Percentiles rank a stretch among this genome's conserved stretches.
Evolutionary conservation across 495 filamentous ascomycete genomes (phyloP).

Genomic region (Penicillium verhagenii): DNA sequence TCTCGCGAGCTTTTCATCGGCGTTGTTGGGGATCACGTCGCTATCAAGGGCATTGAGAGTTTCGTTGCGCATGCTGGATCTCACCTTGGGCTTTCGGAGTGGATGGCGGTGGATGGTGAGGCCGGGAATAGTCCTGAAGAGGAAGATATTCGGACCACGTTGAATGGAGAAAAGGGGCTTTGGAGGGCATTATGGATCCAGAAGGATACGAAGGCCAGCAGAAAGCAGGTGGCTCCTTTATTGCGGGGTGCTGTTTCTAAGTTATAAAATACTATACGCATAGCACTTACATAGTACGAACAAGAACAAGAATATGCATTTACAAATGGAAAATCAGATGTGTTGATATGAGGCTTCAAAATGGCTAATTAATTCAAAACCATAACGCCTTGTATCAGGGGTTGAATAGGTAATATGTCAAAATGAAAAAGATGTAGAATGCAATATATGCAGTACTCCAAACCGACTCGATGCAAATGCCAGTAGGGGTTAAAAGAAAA

Average conservation of each 20-base stretch:
- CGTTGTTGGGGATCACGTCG: slow-evolving; percentile 43
- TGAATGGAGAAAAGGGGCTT: slow-evolving; percentile 18
- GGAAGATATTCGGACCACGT: slow-evolving; percentile 33
- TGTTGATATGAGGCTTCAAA: neutral
- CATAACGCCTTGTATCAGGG: slow-evolving; percentile 10
- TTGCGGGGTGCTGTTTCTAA: slow-evolving; percentile 63
- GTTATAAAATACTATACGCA: too few relatives aligned
- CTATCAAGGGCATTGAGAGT: slow-evolving; percentile 43
- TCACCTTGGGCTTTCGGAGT: slow-evolving; percentile 56
- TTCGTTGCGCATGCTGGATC: slow-evolving; percentile 52
- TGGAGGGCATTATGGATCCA: slow-evolving; percentile 64
- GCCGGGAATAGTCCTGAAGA: slow-evolving; percentile 21
- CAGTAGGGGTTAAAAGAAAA: slow-evolving; percentile 15
- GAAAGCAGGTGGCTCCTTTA: slow-evolving; percentile 88
- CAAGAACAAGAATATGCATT: too few relatives aligned
- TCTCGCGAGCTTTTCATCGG: slow-evolving; percentile 72
- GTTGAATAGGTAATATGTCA: neutral
- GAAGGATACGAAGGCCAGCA: slow-evolving; percentile 62
- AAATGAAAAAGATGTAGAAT: slow-evolving; percentile 11
- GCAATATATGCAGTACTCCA: slow-evolving; percentile 31
- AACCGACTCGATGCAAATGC: slow-evolving; percentile 31
- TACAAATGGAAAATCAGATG: neutral
- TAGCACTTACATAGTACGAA: too few relatives aligned
- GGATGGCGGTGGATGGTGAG: slow-evolving; percentile 50
- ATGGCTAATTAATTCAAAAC: slow-evolving; percentile 9